phyloP scores from a whole-genome alignment of 1,284 basidiomycete genomes.

The Ceratobasidium theobromae region DNA sequence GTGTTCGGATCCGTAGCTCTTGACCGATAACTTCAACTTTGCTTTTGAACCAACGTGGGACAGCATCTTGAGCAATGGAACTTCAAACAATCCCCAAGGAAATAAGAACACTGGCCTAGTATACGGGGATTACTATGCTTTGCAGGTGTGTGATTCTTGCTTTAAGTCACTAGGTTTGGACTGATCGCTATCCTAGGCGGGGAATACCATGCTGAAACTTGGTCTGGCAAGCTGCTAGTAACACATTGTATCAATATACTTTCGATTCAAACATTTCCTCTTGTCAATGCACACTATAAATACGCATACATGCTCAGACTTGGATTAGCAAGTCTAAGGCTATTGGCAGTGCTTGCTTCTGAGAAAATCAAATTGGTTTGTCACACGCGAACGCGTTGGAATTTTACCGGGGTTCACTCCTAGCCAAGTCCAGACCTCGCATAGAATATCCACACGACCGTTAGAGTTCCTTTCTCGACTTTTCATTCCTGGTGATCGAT shows the following conservation, averaged over 20 bases:
- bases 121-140: constrained; percentile 48
- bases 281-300: neutral
- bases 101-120: constrained; percentile 64
- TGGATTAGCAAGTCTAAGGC: too few species aligned
- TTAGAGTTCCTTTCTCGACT: neutral
- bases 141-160: neutral
- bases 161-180: neutral
- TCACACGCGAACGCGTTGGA: too few species aligned
- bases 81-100: constrained; percentile 57
- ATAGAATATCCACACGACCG: too few species aligned
- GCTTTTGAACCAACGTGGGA: constrained; percentile 58
- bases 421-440: too few species aligned
- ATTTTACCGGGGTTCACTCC: too few species aligned
- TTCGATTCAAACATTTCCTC: neutral
- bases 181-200: neutral
- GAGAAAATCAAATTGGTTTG: too few species aligned
- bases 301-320: neutral
- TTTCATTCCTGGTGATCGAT: neutral
- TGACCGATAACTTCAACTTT: constrained; percentile 54
- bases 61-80: constrained; percentile 65
- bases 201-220: constrained; percentile 29
- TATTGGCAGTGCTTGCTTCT: too few species aligned
- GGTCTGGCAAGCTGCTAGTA: constrained; percentile 15
- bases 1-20: too few species aligned
- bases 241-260: neutral